These are phyloP conservation scores for Paraleonurus japonicus DNA, from an alignment of 257 asterid species.

Conservation along the genomic window DNA sequence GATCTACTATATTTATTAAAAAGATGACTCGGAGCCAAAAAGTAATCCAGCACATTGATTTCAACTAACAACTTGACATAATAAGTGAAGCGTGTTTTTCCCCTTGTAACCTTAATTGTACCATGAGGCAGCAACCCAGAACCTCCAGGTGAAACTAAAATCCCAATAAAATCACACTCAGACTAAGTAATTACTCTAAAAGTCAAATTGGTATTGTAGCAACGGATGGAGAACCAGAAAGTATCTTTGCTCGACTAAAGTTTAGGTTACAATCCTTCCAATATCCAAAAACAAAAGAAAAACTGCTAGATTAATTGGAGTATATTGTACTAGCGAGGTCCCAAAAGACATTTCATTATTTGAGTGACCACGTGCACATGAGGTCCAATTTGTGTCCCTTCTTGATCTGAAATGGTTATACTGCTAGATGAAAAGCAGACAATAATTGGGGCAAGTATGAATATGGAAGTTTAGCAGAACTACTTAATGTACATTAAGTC, in stretches of 20 bases:
- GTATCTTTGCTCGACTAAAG: neutral
- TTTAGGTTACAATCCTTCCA: neutral
- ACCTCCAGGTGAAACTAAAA: conserved; percentile 15
- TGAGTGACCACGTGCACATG: neutral
- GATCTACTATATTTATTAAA: neutral
- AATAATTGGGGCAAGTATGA: neutral
- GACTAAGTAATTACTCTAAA: neutral
- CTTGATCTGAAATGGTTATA: conserved; percentile 6
- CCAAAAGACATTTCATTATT: conserved; percentile 7
- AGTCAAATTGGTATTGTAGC: neutral
- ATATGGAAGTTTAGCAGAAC: neutral
- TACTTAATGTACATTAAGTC: neutral
- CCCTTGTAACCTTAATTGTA: neutral
- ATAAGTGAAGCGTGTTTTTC: neutral
- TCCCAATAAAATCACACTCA: neutral
- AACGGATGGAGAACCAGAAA: conserved; percentile 14
- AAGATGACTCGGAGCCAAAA: neutral
- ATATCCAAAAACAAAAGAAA: neutral
- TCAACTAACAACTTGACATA: neutral
- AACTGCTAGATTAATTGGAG: neutral
- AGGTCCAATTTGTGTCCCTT: neutral
- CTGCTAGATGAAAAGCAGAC: neutral
- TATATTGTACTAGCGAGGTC: neutral
- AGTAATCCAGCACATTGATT: neutral
- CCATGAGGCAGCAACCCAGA: neutral